These are phyloP conservation scores for Salix exigua DNA, from an alignment of 345 rosid species.

Conservation along the genomic window DNA sequence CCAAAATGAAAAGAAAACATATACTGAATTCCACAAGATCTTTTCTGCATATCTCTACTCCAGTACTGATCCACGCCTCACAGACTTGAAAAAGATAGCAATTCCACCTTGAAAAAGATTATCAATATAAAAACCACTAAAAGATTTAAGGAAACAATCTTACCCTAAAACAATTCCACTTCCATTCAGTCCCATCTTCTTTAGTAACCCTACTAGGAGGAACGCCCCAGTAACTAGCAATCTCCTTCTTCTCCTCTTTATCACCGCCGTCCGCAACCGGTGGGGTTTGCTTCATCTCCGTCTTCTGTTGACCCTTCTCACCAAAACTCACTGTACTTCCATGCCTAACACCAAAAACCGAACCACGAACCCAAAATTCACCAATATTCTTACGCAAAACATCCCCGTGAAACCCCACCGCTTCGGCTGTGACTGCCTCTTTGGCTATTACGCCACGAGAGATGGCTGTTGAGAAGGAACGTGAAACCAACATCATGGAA, in stretches of 20 bases:
- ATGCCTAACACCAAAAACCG: not conserved
- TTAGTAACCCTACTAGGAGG: slow-evolving; percentile 45
- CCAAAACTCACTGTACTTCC: not conserved
- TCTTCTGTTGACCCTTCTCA: not conserved
- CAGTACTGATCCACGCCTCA: too few relatives aligned
- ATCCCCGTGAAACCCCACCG: not conserved
- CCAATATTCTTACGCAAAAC: not conserved
- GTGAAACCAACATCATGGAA: not conserved
- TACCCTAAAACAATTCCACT: slow-evolving; percentile 84
- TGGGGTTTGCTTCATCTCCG: not conserved
- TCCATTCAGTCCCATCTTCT: slow-evolving; percentile 71
- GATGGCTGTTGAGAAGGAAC: not conserved
- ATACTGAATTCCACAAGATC: not conserved
- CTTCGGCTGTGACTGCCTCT: not conserved
- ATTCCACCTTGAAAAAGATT: not conserved
- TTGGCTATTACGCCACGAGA: not conserved
- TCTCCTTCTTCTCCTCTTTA: not conserved
- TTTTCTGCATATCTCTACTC: not conserved
- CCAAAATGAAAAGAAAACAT: not conserved
- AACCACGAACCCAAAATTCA: not conserved
- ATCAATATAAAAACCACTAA: not conserved
- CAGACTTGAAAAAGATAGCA: too few relatives aligned
- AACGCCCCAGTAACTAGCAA: slow-evolving; percentile 72
- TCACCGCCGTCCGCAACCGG: not conserved
- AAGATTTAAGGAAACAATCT: not conserved